Conservation (phyloP, 306 rosid species). For the Coriaria nepalensis region DNA sequence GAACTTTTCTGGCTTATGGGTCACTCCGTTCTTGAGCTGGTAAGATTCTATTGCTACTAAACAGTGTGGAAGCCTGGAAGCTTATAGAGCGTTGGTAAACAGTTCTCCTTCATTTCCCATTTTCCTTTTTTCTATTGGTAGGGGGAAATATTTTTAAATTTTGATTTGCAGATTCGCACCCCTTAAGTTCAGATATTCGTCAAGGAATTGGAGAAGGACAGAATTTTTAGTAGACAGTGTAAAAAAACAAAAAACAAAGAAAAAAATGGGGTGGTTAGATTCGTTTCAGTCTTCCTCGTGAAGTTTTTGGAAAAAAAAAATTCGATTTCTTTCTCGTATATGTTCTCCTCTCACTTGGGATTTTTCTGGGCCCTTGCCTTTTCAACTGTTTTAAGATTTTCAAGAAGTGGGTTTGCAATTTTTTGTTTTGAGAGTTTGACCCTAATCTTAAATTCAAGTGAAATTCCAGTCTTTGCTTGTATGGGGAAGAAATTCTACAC, state of each 20-base stretch:
- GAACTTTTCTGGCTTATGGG: background rate
- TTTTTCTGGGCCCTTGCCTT: constrained; percentile 5
- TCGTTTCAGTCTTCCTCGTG: constrained; percentile 39
- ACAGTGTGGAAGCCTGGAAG: background rate
- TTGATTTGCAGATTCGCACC: constrained; percentile 14
- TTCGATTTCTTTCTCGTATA: constrained; percentile 22
- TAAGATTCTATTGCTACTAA: background rate
- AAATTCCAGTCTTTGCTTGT: constrained; percentile 7
- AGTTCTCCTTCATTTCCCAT: background rate
- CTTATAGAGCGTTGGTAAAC: background rate
- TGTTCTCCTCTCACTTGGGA: constrained; percentile 4
- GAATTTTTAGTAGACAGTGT: constrained; percentile 6
- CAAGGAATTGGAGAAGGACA: constrained; percentile 6
- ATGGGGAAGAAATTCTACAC: constrained; percentile 18
- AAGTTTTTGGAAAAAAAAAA: constrained; percentile 44
- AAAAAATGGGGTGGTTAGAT: constrained; percentile 22
- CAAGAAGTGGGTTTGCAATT: no score
- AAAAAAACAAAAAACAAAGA: no score
- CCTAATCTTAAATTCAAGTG: no score
- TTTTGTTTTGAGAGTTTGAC: no score
- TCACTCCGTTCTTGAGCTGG: background rate
- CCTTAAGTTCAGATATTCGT: constrained; percentile 20
- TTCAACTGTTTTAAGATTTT: no score
- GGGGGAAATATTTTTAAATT: background rate
- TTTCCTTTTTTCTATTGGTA: background rate